Percentiles rank a stretch among this genome's conserved stretches.
These are phyloP conservation scores for Lunularia cruciata DNA, from an alignment of 225 moss, liverwort and hornwort species.

Conservation along the genomic window DNA sequence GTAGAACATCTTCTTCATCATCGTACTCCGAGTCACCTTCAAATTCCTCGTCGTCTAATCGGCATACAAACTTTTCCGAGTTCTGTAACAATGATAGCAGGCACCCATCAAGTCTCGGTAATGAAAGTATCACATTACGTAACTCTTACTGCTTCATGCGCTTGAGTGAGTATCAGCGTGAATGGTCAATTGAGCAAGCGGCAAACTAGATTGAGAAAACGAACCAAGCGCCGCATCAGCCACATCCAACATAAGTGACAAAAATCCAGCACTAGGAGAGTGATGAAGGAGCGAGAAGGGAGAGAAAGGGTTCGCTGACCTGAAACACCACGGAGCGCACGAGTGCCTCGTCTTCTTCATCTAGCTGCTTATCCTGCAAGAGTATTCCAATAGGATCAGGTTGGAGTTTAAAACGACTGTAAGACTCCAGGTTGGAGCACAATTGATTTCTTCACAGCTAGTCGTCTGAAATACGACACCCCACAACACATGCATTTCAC, in stretches of 20 bases:
- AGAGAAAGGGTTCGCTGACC: slow-evolving; percentile 34
- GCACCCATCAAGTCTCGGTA: neutral
- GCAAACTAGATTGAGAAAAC: neutral
- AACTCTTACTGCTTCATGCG: too few species aligned
- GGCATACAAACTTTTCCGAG: slow-evolving; percentile 64
- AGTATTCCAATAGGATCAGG: neutral
- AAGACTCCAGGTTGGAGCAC: too few species aligned
- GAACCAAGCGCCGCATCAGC: neutral
- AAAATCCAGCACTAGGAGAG: neutral
- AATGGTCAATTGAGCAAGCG: neutral
- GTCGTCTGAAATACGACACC: too few species aligned
- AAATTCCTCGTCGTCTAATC: slow-evolving; percentile 61
- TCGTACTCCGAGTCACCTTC: slow-evolving; percentile 56
- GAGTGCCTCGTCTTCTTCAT: slow-evolving; percentile 71
- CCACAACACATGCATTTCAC: too few species aligned
- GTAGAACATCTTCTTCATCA: slow-evolving; percentile 28
- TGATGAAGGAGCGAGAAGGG: neutral
- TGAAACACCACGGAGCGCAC: slow-evolving; percentile 78
- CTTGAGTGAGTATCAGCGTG: too few species aligned
- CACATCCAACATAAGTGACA: too few species aligned
- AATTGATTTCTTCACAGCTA: too few species aligned
- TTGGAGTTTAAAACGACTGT: too few species aligned
- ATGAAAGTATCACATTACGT: neutral
- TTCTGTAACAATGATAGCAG: slow-evolving; percentile 36
- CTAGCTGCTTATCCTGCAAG: slow-evolving; percentile 69